Conservation (phyloP, 2,329 filamentous ascomycete genomes). For the Monilinia laxa region DNA sequence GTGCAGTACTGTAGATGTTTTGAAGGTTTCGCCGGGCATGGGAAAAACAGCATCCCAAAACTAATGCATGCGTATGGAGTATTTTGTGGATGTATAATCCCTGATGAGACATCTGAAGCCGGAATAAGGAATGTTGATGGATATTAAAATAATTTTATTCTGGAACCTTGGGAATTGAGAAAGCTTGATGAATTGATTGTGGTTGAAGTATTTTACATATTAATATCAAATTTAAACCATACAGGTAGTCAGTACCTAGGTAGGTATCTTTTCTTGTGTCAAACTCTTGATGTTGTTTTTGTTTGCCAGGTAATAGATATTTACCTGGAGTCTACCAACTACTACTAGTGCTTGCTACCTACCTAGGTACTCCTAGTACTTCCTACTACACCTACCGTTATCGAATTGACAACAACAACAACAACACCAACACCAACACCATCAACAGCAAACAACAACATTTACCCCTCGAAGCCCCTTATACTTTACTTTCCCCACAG, state of each 20-base stretch:
- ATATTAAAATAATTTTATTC: conserved; percentile 12
- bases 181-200: not conserved
- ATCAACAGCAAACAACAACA: too few species aligned
- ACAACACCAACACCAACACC: too few species aligned
- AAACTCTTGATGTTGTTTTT: too few species aligned
- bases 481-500: not conserved
- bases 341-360: too few species aligned
- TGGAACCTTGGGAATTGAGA: conserved; percentile 10
- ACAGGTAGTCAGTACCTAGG: too few species aligned
- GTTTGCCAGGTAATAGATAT: too few species aligned
- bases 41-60: not conserved
- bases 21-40: not conserved
- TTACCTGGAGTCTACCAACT: too few species aligned
- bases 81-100: not conserved
- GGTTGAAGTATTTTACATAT: not conserved
- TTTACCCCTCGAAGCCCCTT: not conserved
- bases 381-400: too few species aligned
- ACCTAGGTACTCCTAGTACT: too few species aligned
- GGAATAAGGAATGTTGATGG: not conserved
- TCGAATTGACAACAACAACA: too few species aligned
- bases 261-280: too few species aligned
- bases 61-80: conserved; percentile 12
- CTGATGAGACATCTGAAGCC: conserved; percentile 11
- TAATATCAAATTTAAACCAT: too few species aligned
- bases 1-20: not conserved